A percentile compares a stretch with the other conserved stretches of the same genome.
Conservation (phyloP, 768 basidiomycete species). For the Agaricus subrufescens region DNA sequence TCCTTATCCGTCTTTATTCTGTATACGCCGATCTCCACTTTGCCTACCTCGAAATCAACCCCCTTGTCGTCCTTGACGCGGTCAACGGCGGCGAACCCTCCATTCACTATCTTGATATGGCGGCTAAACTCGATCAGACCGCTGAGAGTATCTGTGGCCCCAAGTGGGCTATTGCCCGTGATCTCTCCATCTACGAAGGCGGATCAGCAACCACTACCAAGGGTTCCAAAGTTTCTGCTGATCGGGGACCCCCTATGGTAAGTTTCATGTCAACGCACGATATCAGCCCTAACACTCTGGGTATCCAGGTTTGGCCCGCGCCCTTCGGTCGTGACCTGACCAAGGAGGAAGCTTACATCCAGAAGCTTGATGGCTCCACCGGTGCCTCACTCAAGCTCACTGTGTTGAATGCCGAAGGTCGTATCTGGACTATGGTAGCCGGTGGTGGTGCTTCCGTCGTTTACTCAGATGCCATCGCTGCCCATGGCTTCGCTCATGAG, state of each 20-base stretch:
- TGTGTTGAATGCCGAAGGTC: constrained; percentile 90
- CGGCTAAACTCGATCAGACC: constrained; percentile 98
- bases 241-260: constrained; percentile 97
- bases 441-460: constrained; percentile 82
- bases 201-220: constrained; percentile 35
- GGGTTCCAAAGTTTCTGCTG: constrained; percentile 60
- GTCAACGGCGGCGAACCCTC: constrained; percentile 61
- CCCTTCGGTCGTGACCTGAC: constrained; percentile 97
- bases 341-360: constrained; percentile 99
- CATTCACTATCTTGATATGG: constrained; percentile 98
- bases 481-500: constrained; percentile 94
- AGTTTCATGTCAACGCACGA: constrained; percentile 14
- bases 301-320: constrained; percentile 69
- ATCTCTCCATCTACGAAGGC: constrained; percentile 68
- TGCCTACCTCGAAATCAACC: constrained; percentile 99
- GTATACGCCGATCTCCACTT: constrained; percentile 99
- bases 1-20: constrained; percentile 90
- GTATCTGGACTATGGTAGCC: constrained; percentile 99
- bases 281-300: background rate
- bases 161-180: constrained; percentile 98
- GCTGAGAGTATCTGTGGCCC: constrained; percentile 97
- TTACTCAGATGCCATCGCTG: constrained; percentile 77
- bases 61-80: constrained; percentile 88
- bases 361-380: constrained; percentile 94
- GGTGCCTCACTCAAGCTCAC: constrained; percentile 98